Evolutionary conservation across 805 yeast genomes (phyloP).

Genomic region (Sugiyamaella valdiviana): DNA sequence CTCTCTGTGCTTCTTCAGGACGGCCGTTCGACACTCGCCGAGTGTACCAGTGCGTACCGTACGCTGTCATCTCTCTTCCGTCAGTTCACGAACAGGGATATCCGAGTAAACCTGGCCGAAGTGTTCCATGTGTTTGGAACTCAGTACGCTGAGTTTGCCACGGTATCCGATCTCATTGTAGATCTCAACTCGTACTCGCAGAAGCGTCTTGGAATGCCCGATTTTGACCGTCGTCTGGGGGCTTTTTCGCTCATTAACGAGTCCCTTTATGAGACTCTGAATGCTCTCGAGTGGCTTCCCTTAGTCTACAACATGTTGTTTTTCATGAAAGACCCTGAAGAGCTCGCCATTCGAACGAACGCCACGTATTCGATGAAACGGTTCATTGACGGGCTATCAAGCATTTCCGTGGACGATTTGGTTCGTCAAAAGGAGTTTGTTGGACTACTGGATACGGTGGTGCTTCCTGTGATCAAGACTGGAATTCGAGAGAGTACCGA

Average conservation of each 20-base stretch:
- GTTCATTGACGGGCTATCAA: conserved; percentile 52
- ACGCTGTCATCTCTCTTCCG: conserved; percentile 54
- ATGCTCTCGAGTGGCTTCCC: conserved; percentile 71
- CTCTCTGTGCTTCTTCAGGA: conserved; percentile 49
- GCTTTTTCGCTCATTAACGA: conserved; percentile 67
- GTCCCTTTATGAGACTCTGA: conserved; percentile 37
- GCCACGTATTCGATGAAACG: conserved; percentile 59
- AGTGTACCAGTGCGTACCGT: conserved; percentile 34
- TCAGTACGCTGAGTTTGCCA: conserved; percentile 38
- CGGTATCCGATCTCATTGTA: conserved; percentile 46
- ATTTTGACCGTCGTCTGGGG: conserved; percentile 65
- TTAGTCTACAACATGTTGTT: conserved; percentile 60
- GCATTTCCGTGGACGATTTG: conserved; percentile 10
- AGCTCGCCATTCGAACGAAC: conserved; percentile 71
- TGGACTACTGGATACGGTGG: conserved; percentile 42
- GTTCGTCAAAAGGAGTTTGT: conserved; percentile 25
- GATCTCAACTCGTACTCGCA: conserved; percentile 67
- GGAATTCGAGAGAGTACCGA: conserved; percentile 63
- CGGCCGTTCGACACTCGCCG: conserved; percentile 13
- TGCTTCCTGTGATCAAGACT: conserved; percentile 58
- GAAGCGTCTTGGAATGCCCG: conserved; percentile 62
- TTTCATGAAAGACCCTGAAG: conserved; percentile 71
- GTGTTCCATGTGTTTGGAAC: conserved; percentile 56
- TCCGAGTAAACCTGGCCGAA: conserved; percentile 55
- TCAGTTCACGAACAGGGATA: conserved; percentile 49